These are phyloP conservation scores for Botryotinia calthae DNA, from an alignment of 2,329 filamentous ascomycete species.

Conservation along the genomic window DNA sequence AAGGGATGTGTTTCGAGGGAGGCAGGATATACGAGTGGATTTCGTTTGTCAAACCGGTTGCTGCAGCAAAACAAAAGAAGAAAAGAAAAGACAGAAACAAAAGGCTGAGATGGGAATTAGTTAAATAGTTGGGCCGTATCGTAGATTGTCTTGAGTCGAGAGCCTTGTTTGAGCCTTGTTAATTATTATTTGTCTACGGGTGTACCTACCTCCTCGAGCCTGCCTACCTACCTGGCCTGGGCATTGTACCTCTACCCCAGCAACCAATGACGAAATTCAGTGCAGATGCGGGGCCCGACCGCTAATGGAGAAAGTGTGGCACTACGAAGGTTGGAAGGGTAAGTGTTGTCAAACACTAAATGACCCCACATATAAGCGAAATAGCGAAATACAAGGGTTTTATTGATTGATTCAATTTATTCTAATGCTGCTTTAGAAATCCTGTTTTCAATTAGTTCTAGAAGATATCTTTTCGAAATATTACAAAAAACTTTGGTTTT, in stretches of 20 bases:
- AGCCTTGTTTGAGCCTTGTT: neutral
- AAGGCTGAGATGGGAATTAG: neutral
- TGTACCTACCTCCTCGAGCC: too few species aligned
- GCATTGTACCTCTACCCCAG: neutral
- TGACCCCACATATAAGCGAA: too few species aligned
- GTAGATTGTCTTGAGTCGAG: neutral
- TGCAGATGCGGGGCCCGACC: conserved; percentile 2
- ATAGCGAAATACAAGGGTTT: too few species aligned
- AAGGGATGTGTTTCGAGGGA: too few species aligned
- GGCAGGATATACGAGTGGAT: neutral
- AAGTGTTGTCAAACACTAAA: too few species aligned
- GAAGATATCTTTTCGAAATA: too few species aligned
- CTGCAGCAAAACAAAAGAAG: neutral
- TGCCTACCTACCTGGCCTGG: too few species aligned
- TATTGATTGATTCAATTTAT: too few species aligned
- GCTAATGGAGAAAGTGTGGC: neutral
- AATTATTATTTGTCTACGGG: neutral
- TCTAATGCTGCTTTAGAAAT: too few species aligned
- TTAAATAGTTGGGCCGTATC: neutral
- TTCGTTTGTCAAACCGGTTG: neutral
- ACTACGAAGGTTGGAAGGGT: too few species aligned
- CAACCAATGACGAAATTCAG: conserved; percentile 2
- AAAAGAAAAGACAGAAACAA: neutral
- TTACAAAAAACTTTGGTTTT: too few species aligned
- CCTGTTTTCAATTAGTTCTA: too few species aligned